phyloP scores from a whole-genome alignment of 2,329 filamentous ascomycete genomes.

The Talaromyces islandicus region DNA sequence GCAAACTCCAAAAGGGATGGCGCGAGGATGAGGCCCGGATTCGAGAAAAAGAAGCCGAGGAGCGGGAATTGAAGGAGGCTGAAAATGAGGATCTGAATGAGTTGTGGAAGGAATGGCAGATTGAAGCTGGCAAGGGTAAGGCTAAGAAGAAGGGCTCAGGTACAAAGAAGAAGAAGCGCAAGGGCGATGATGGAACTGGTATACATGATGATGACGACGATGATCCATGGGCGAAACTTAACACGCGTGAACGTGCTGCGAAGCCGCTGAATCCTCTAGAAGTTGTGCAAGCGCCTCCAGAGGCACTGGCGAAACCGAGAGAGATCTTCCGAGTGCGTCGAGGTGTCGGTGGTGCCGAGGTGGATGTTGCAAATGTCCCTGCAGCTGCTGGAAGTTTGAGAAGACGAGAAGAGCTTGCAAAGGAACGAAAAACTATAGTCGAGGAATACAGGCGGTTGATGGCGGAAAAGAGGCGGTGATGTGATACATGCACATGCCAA shows the following conservation, averaged over 20 bases:
- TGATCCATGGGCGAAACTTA: constrained; percentile 73
- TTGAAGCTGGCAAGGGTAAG: constrained; percentile 46
- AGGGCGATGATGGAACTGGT: constrained; percentile 23
- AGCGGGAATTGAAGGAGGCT: constrained; percentile 69
- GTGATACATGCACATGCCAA: not conserved
- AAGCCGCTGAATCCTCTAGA: constrained; percentile 34
- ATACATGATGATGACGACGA: constrained; percentile 48
- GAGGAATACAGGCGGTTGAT: constrained; percentile 68
- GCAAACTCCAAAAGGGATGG: constrained; percentile 54
- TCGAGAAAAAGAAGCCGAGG: constrained; percentile 73
- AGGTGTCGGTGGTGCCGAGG: constrained; percentile 59
- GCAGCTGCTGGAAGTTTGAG: constrained; percentile 64
- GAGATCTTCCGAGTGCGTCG: constrained; percentile 61
- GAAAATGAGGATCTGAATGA: constrained; percentile 65
- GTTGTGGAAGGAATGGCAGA: constrained; percentile 58
- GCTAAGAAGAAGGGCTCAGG: constrained; percentile 40
- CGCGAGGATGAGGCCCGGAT: constrained; percentile 47
- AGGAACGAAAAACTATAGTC: constrained; percentile 63
- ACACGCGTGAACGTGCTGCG: constrained; percentile 46
- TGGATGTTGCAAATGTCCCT: constrained; percentile 64
- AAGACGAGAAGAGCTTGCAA: constrained; percentile 66
- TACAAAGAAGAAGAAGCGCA: constrained; percentile 36
- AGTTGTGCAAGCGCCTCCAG: constrained; percentile 70
- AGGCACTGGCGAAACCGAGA: constrained; percentile 56
- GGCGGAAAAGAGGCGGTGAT: constrained; percentile 42